Evolutionary conservation across 306 rosid genomes (phyloP).

Genomic region (Trifolium fragiferum): DNA sequence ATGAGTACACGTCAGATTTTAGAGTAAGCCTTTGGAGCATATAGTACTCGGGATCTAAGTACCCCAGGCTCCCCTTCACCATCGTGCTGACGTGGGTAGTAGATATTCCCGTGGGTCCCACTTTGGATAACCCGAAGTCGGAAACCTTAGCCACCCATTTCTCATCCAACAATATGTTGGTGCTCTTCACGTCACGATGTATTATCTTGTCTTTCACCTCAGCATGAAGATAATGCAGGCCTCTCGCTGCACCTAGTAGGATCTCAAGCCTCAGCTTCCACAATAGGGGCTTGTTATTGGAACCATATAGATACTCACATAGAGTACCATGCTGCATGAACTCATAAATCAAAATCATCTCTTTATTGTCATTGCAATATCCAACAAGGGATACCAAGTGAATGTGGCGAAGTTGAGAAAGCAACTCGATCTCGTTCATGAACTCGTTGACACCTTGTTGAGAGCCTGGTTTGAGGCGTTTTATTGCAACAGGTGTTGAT

Average conservation of each 20-base stretch:
- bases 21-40: constrained; percentile 32
- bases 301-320: constrained; percentile 41
- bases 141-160: not conserved
- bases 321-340: constrained; percentile 39
- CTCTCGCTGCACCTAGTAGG: constrained; percentile 41
- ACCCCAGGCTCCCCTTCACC: not conserved
- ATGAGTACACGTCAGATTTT: constrained; percentile 55
- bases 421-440: constrained; percentile 40
- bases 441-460: constrained; percentile 43
- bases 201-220: constrained; percentile 39
- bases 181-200: constrained; percentile 53
- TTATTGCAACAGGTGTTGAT: constrained; percentile 9
- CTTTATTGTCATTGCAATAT: constrained; percentile 23
- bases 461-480: constrained; percentile 36
- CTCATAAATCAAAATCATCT: constrained; percentile 38
- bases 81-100: not conserved
- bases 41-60: not conserved
- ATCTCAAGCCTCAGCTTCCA: constrained; percentile 48
- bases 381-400: constrained; percentile 41
- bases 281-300: not conserved
- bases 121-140: constrained; percentile 13
- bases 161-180: constrained; percentile 22
- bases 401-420: constrained; percentile 39
- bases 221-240: constrained; percentile 46
- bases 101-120: constrained; percentile 29